Percentiles rank a stretch among this genome's conserved stretches.
These are phyloP conservation scores for Fusarium domesticum DNA, from an alignment of 2,329 filamentous ascomycete species.

Conservation along the genomic window DNA sequence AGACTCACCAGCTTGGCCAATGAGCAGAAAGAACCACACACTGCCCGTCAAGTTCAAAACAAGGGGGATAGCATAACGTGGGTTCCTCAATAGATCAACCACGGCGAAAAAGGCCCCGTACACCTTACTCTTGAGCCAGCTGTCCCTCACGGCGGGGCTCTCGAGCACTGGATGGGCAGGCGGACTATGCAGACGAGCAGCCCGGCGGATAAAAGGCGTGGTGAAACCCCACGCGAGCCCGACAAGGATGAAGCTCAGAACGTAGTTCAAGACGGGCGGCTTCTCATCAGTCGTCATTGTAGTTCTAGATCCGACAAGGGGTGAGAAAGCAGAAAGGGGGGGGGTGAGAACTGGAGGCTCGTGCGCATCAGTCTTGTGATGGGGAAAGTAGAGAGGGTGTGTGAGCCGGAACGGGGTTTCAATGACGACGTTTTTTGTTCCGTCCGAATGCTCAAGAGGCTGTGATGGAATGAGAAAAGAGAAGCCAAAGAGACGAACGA, in stretches of 20 bases:
- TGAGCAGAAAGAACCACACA: constrained; percentile 93
- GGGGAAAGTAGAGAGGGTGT: neutral
- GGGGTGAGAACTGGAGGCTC: constrained; percentile 20
- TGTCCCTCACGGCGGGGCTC: constrained; percentile 48
- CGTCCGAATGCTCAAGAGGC: no score
- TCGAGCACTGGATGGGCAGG: constrained; percentile 55
- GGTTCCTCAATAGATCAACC: constrained; percentile 73
- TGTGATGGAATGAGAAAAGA: neutral
- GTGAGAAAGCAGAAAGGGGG: constrained; percentile 5
- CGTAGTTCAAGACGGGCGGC: constrained; percentile 70
- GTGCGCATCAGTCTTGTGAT: constrained; percentile 15
- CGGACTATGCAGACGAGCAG: constrained; percentile 72
- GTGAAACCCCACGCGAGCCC: constrained; percentile 92
- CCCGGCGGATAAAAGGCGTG: constrained; percentile 85
- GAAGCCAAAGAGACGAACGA: neutral
- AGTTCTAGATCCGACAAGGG: constrained; percentile 9
- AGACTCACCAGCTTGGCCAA: constrained; percentile 80
- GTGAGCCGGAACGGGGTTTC: no score
- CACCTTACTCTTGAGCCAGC: constrained; percentile 61
- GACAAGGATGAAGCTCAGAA: constrained; percentile 85
- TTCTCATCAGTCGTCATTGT: constrained; percentile 27
- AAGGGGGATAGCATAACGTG: constrained; percentile 79
- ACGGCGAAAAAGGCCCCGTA: constrained; percentile 70
- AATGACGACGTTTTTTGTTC: no score
- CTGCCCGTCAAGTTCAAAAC: constrained; percentile 88